Evolutionary conservation across 2,329 filamentous ascomycete species (phyloP), one percentile per base, ranked within the genome.

Genomic region (Colletotrichum shisoi): DNA sequence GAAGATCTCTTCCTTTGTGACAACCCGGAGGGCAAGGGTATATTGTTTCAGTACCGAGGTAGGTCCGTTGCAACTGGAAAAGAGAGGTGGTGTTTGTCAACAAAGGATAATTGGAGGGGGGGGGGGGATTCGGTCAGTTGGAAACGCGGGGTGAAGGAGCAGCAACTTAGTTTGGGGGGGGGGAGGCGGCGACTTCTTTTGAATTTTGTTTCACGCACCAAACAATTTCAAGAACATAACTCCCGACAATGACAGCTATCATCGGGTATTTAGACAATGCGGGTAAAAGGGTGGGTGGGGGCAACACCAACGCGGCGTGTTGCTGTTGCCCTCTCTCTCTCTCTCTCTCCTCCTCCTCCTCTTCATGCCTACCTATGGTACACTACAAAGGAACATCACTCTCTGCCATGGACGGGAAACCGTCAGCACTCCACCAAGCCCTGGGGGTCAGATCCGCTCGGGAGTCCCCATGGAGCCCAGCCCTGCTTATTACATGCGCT

Each of bases 401-500:
- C 19, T 27, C 24, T 27, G 13, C 27, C n/a, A 27, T 27, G 58
- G 58, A 52, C 17, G 24, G 46, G 15, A 27, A 15, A 24, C 39
- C 48, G 13, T 13, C 13, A 24, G 24, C 8, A 24, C 44, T 58
- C 61, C 61, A 63, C 61, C 52, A 24, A 51, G 34, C 24, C 45
- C 39, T 37, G 45, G 52, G 58, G 57, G 24, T n/a, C 24, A 63
- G 63, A 57, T 57, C 63, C 63, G 59, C 53, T 67, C 63, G 59
- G 52, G 57, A 51, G n/a, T 19, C n/a, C 49, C 27, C 63, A 15
- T 46, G 48, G 39, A 49, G 31, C 44, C 51, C 21, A 39, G 37
- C 27, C 31, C 44, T 66, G 63, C 63, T 66, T 62, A 66, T 57
- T 65, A 19, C 42, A 45, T 9, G 63, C 44, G 13, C 51, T 62